A percentile compares a stretch with the other conserved stretches of the same genome.
Evolutionary conservation across 139 green algal genomes (phyloP).

Genomic region (Chlorella sp.): DNA sequence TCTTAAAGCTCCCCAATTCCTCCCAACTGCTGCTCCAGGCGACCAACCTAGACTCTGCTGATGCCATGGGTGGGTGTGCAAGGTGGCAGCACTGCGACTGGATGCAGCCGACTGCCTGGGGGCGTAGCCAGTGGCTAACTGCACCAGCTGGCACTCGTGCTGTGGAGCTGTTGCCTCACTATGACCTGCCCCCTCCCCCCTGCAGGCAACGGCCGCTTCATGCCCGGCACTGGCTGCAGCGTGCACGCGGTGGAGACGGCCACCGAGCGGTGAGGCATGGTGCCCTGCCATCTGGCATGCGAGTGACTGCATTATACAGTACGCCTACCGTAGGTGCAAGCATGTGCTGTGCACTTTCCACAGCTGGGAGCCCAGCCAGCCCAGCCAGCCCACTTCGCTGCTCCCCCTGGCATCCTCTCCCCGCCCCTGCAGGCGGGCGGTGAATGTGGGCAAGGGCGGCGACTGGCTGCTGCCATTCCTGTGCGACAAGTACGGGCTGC

Average conservation of each 20-base stretch:
- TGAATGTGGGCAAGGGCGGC: slow-evolving; percentile 77
- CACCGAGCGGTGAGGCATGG: background rate
- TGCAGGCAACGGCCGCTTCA: slow-evolving; percentile 60
- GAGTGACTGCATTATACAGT: background rate
- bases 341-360: background rate
- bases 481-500: slow-evolving; percentile 48
- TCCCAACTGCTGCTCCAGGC: no score
- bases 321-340: no score
- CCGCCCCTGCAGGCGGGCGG: slow-evolving; percentile 28
- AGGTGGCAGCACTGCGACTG: background rate
- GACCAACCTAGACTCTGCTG: slow-evolving; percentile 68
- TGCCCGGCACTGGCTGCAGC: slow-evolving; percentile 73
- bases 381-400: background rate
- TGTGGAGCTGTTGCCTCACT: no score
- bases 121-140: no score
- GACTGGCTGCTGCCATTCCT: slow-evolving; percentile 75
- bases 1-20: no score
- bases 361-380: background rate
- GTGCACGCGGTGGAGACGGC: slow-evolving; percentile 60
- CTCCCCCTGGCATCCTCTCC: no score
- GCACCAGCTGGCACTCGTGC: no score
- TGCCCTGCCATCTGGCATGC: no score
- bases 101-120: no score
- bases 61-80: slow-evolving; percentile 44
- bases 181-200: no score